Percentiles rank a stretch among this genome's conserved stretches.
phyloP scores from a whole-genome alignment of 805 yeast genomes.

The Soucietia sequanensis region DNA sequence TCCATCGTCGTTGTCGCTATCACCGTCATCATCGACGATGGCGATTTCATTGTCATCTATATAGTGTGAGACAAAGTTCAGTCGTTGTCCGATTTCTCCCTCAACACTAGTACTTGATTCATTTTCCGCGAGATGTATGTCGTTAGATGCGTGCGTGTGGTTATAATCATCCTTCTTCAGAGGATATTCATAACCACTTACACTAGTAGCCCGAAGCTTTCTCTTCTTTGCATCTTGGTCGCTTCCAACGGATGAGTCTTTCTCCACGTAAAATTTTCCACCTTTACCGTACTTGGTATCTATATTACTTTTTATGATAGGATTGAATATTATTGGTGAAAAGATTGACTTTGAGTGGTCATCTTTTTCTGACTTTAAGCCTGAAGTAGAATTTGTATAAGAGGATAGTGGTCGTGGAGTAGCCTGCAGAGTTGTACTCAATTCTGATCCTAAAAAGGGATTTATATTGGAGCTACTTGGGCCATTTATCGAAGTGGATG shows the following conservation, averaged over 20 bases:
- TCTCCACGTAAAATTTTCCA: slow-evolving; percentile 77
- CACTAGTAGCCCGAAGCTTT: slow-evolving; percentile 35
- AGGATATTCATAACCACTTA: slow-evolving; percentile 22
- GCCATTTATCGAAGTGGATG: slow-evolving; percentile 16
- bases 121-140: too few relatives aligned
- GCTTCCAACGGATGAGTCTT: slow-evolving; percentile 22
- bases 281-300: slow-evolving; percentile 88
- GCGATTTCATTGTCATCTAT: not conserved
- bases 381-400: not conserved
- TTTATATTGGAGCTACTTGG: not conserved
- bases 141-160: too few relatives aligned
- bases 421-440: not conserved
- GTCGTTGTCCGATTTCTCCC: too few relatives aligned
- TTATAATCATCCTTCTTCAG: slow-evolving; percentile 1
- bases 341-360: slow-evolving; percentile 55
- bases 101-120: too few relatives aligned
- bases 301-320: slow-evolving; percentile 68
- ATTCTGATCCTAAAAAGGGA: too few relatives aligned
- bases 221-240: slow-evolving; percentile 18
- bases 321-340: slow-evolving; percentile 81
- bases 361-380: not conserved
- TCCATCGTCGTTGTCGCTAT: slow-evolving; percentile 6
- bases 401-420: not conserved
- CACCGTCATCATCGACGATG: slow-evolving; percentile 2
- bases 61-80: not conserved